Conservation (phyloP, 2,329 filamentous ascomycete species). For the Chaetomium sp. region DNA sequence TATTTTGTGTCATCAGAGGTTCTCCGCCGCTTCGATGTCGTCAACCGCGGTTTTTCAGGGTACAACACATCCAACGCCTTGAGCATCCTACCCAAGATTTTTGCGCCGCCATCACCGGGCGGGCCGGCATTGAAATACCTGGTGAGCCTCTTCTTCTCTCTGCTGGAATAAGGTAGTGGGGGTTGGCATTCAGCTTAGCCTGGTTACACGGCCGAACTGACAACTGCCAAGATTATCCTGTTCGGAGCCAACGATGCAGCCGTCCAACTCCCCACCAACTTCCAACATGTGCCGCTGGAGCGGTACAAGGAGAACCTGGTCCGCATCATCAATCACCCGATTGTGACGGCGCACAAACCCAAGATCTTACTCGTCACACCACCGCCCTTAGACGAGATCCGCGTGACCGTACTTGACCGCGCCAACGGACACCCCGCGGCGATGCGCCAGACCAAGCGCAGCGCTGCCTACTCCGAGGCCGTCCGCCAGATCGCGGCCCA, state of each 20-base stretch:
- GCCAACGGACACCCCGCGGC: conserved; percentile 38
- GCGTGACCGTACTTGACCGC: conserved; percentile 44
- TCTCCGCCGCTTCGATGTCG: conserved; percentile 70
- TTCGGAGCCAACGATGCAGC: conserved; percentile 89
- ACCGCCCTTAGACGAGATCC: conserved; percentile 74
- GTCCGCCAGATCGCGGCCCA: conserved; percentile 62
- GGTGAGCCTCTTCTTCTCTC: conserved; percentile 35
- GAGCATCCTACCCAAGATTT: conserved; percentile 59
- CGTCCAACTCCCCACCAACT: conserved; percentile 52
- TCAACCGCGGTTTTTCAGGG: conserved; percentile 83
- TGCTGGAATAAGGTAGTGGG: too few species aligned
- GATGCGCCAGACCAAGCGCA: conserved; percentile 42
- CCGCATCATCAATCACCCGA: conserved; percentile 65
- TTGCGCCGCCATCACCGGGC: conserved; percentile 56
- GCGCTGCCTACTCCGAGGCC: conserved; percentile 51
- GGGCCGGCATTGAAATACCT: conserved; percentile 60
- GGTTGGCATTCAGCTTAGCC: too few species aligned
- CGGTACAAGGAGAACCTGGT: conserved; percentile 67
- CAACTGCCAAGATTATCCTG: conserved; percentile 59
- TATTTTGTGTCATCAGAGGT: conserved; percentile 48
- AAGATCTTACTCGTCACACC: conserved; percentile 74
- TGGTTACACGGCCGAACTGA: too few species aligned
- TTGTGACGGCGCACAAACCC: conserved; percentile 61
- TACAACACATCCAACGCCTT: conserved; percentile 77
- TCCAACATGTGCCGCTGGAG: conserved; percentile 72